phyloP scores from a whole-genome alignment of 1,284 basidiomycete species.

The Irpex sp. region DNA sequence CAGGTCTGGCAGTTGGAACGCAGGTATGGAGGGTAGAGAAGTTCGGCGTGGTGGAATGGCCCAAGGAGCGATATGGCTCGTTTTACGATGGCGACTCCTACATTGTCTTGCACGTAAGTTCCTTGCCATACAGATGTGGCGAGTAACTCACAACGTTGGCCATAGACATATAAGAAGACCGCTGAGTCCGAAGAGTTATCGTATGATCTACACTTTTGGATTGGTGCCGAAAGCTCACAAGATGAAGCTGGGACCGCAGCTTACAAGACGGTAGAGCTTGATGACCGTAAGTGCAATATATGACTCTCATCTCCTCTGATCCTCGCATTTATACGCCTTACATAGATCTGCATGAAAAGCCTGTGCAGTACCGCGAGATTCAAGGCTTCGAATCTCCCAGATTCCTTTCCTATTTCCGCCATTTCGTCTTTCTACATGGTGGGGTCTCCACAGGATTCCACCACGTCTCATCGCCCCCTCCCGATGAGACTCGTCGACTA shows the following conservation, averaged over 20 bases:
- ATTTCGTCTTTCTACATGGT: conserved; percentile 47
- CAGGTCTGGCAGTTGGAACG: conserved; percentile 38
- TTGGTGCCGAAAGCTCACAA: conserved; percentile 52
- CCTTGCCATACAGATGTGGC: neutral
- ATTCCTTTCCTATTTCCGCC: conserved; percentile 56
- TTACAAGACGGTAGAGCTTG: conserved; percentile 64
- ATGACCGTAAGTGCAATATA: conserved; percentile 44
- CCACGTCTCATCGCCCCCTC: conserved; percentile 44
- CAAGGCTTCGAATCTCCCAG: conserved; percentile 51
- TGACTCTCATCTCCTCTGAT: neutral
- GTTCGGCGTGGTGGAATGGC: conserved; percentile 51
- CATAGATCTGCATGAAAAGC: conserved; percentile 44
- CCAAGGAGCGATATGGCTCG: conserved; percentile 41
- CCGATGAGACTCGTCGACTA: conserved; percentile 38
- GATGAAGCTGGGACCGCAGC: conserved; percentile 64
- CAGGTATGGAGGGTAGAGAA: conserved; percentile 58
- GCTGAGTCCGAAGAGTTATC: conserved; percentile 42
- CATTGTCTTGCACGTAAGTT: conserved; percentile 52
- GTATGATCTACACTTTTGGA: conserved; percentile 64
- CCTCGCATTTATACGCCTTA: neutral
- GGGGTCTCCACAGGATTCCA: conserved; percentile 57
- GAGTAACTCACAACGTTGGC: neutral
- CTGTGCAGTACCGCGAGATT: conserved; percentile 58
- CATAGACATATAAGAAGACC: conserved; percentile 48
- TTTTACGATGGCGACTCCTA: conserved; percentile 66